Evolutionary conservation across 257 asterid species (phyloP).

Genomic region (Echium plantagineum): DNA sequence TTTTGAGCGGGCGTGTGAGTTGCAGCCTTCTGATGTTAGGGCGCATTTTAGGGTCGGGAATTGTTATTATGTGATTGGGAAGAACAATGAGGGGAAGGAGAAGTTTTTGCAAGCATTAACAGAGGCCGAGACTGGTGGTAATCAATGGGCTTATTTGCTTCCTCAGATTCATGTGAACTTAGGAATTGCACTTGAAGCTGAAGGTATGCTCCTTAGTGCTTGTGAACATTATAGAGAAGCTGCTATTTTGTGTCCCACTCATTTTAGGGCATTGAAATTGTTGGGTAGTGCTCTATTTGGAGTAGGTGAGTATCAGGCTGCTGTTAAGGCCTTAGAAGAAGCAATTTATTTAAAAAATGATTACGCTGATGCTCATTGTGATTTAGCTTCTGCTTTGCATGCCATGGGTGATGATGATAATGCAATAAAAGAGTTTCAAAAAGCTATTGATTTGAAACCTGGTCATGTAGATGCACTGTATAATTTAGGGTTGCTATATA

Average conservation of each 20-base stretch:
- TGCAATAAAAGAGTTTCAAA: conserved; percentile 95
- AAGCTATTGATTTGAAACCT: conserved; percentile 94
- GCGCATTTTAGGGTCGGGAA: conserved; percentile 96
- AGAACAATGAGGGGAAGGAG: conserved; percentile 60
- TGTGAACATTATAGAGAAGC: conserved; percentile 99
- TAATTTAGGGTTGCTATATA: conserved; percentile 87
- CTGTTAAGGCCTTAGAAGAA: conserved; percentile 97
- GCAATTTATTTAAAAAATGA: conserved; percentile 93
- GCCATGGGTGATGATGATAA: conserved; percentile 95
- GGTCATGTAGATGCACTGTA: conserved; percentile 94
- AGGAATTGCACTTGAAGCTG: conserved; percentile 91
- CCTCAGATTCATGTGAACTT: conserved; percentile 98
- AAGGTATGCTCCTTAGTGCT: conserved; percentile 94
- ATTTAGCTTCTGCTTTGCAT: conserved; percentile 93
- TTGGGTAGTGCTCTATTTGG: conserved; percentile 98
- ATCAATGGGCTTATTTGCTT: conserved; percentile 94
- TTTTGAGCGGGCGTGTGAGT: conserved; percentile 89
- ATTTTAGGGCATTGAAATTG: conserved; percentile 88
- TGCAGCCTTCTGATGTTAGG: conserved; percentile 84
- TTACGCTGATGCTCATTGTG: conserved; percentile 97
- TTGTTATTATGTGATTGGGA: conserved; percentile 69
- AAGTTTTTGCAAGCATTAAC: conserved; percentile 84
- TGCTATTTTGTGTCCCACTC: conserved; percentile 95
- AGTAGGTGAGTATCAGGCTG: conserved; percentile 96
- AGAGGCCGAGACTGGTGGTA: conserved; percentile 94